Evolutionary conservation across 345 rosid genomes (phyloP), one percentile per base, ranked within the genome.

Genomic region (Hirschfeldia incana): DNA sequence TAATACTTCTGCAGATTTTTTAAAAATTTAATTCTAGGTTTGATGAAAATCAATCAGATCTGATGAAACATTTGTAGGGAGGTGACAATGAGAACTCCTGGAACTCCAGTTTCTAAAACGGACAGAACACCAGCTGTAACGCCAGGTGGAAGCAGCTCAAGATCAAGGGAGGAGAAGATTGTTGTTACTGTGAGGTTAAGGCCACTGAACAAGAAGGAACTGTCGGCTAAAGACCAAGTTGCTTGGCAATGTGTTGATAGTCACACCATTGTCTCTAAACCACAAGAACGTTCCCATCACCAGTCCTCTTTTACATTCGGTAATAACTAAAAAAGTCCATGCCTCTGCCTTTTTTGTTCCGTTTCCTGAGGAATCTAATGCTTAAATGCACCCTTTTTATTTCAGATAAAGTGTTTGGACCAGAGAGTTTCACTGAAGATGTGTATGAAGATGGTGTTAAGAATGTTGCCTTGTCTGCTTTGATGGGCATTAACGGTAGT

Each of bases 371-470:
- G 65, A 55, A 33, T 55, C 15, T 36, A 8, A 55, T 49, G 28
- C 27, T 28, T 61, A 76, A 44, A 65, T 65, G 8, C 49, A 70
- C 5, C 27, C 39, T 32, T 42, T 78, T 67, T 74, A 44, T 70
- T 76, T 30, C 92, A 96, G 98, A 96, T 84, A 92, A 91, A 84
- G 99, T 96, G 34, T 96, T 93, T 83, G 97, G 95, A 74, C 97
- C 98, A 49, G 81, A 83, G 36, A 78, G 83, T 78, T 60, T 88
- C 62, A 93, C 97, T 10, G 98, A 96, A 69, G 37, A 84, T 67
- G 99, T 96, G 70, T 93, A 96, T 51, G 98, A 95, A 81, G 97
- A 91, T 64, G 99, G 97, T 74, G 99, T 96, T 44, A 96, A 96
- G 91, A 88, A 89, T 78, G 97, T 96, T 84, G 99, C 99, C 30